Percentiles rank a stretch among this genome's conserved stretches.
phyloP scores from a whole-genome alignment of 2,329 filamentous ascomycete genomes.

The Penicillium olsonii region DNA sequence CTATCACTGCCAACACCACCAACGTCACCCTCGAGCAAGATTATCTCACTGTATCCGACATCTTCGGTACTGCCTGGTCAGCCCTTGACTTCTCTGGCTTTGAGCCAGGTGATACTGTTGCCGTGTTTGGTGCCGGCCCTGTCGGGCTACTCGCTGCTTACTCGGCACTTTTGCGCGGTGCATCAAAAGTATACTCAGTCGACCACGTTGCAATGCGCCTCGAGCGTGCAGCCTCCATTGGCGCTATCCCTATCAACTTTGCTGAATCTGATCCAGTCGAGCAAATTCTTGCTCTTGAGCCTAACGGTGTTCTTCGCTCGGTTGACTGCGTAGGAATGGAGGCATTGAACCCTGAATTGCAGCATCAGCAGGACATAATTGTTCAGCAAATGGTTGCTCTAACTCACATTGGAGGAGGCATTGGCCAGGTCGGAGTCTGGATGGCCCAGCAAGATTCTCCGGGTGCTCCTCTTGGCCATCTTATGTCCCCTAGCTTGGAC shows the following conservation, averaged over 20 bases:
- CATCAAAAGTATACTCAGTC: constrained; percentile 61
- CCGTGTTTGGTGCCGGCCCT: constrained; percentile 64
- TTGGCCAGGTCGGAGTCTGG: constrained; percentile 26
- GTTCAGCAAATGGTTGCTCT: constrained; percentile 13
- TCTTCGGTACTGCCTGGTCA: constrained; percentile 44
- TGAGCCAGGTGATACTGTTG: constrained; percentile 55
- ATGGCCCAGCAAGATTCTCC: constrained; percentile 17
- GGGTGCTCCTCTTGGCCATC: constrained; percentile 6
- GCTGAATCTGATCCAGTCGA: constrained; percentile 53
- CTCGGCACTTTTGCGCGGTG: constrained; percentile 60
- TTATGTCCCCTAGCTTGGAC: constrained; percentile 4
- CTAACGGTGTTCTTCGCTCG: constrained; percentile 15
- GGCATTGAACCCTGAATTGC: constrained; percentile 10
- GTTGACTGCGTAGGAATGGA: constrained; percentile 19
- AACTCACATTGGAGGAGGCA: constrained; percentile 18
- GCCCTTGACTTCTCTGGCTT: constrained; percentile 41
- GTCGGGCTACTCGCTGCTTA: constrained; percentile 68
- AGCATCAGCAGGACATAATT: constrained; percentile 6
- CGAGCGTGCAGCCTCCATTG: constrained; percentile 57
- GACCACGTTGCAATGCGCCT: constrained; percentile 63
- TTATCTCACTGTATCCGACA: constrained; percentile 36
- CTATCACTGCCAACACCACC: constrained; percentile 5
- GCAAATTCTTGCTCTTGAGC: constrained; percentile 28
- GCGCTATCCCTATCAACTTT: constrained; percentile 63
- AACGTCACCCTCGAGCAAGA: constrained; percentile 10